Evolutionary conservation across 768 basidiomycete species (phyloP), one percentile per base, ranked within the genome.

Genomic region (Phaffia tasmanica): DNA sequence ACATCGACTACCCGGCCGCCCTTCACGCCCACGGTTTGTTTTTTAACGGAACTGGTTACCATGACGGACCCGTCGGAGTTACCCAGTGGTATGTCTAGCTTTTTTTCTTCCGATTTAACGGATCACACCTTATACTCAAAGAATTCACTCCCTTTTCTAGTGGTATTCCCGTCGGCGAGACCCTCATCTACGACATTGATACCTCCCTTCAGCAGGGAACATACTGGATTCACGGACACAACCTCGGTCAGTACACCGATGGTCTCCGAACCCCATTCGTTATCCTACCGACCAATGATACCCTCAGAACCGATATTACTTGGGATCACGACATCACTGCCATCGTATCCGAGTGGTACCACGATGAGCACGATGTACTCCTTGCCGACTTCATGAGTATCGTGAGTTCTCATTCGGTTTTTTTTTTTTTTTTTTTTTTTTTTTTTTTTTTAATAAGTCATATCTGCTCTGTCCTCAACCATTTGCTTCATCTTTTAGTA

Each of bases 21-120:
- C 78, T 97, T 19, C 94, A 98, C 75, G 87, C 93, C 73, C 93
- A 95, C 77, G 94, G 94, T 70, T 89, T 94, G 86, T 91, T 84
- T 78, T 91, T 95, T 81, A 93, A 92, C 75, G 81, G 83, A 1
- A 82, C 87, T 0, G 82, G 83, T 21, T 95, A 88, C 85, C 86
- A 85, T 80, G 94, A 98, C 75, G 94, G 94, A 48, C 90, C 94
- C 0, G 76, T 82, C 42, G 83, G 81, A 7, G 84, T 91, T 49
- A 82, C 86, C 0, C 89, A 97, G 79, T 98, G 91, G 88, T 87
- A 74, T 58, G 77, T 74, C 19, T 1, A 21, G 53, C 30, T 11
- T 50, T 7, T 1, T 15, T 3, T 1, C 3, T 32, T 49, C 1
- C n/a, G 27, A 27, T 16, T 15, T 46, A 2, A 4, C 15, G 18